These are phyloP conservation scores for Paracamarosporium sp. DNA, from an alignment of 2,329 filamentous ascomycete species.

Conservation along the genomic window DNA sequence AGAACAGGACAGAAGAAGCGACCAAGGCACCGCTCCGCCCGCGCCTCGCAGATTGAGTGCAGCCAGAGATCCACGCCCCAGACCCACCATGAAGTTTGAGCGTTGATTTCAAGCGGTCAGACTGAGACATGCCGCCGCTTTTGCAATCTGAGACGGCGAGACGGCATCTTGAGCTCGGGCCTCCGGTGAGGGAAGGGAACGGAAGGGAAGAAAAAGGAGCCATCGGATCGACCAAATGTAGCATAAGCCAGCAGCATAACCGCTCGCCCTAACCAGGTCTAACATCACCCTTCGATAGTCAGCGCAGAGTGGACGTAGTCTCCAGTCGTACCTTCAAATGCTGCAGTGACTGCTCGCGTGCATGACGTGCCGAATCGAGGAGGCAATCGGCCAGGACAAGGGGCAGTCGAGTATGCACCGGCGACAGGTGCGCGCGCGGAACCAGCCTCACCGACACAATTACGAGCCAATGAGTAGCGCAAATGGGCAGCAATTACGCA, in stretches of 20 bases:
- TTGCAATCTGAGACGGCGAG: slow-evolving; percentile 18
- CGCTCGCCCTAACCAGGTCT: too few species aligned
- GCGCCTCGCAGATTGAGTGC: slow-evolving; percentile 17
- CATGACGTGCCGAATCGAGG: not conserved
- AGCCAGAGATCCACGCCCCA: slow-evolving; percentile 10
- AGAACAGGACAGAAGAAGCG: slow-evolving; percentile 17
- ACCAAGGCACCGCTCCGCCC: slow-evolving; percentile 12
- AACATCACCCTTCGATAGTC: too few species aligned
- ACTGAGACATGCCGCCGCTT: slow-evolving; percentile 36
- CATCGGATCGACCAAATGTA: too few species aligned
- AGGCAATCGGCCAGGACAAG: slow-evolving; percentile 6
- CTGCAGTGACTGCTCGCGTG: not conserved
- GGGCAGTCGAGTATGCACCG: slow-evolving; percentile 33
- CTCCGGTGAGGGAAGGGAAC: too few species aligned
- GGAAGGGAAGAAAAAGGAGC: too few species aligned
- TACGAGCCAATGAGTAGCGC: slow-evolving; percentile 21
- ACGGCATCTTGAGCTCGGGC: slow-evolving; percentile 27
- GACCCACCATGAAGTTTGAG: slow-evolving; percentile 24
- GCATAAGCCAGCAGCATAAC: too few species aligned
- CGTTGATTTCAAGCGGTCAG: slow-evolving; percentile 32
- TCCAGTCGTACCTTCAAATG: not conserved
- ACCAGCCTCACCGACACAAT: slow-evolving; percentile 22
- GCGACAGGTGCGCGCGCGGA: slow-evolving; percentile 7
- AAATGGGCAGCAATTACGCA: slow-evolving; percentile 18
- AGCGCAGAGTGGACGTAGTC: too few species aligned